phyloP scores from a whole-genome alignment of 1,284 basidiomycete species.

The Coniferiporia weirii region DNA sequence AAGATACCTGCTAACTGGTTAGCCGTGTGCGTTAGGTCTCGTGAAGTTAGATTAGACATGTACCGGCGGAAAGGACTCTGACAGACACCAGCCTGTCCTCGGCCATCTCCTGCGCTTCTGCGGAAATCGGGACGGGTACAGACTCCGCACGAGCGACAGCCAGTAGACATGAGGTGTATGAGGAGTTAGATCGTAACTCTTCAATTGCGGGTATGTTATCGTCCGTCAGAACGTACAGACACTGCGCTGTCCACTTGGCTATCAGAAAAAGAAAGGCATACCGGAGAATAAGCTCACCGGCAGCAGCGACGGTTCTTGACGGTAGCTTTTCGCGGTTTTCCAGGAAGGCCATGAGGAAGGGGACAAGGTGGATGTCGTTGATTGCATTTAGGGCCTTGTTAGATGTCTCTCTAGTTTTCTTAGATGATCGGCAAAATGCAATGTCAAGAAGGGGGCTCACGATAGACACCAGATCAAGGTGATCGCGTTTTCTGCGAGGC shows the following conservation, averaged over 20 bases:
- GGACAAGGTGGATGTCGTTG: conserved; percentile 70
- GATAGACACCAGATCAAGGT: conserved; percentile 90
- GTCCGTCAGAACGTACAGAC: conserved; percentile 85
- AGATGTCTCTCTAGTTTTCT: conserved; percentile 72
- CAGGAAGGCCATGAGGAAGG: conserved; percentile 83
- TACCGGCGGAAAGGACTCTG: conserved; percentile 69
- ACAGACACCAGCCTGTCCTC: conserved; percentile 52
- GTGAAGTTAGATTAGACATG: conserved; percentile 19
- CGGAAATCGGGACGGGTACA: conserved; percentile 16
- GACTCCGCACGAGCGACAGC: conserved; percentile 40
- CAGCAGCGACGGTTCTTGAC: conserved; percentile 65
- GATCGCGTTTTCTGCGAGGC: conserved; percentile 86
- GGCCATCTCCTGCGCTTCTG: conserved; percentile 31
- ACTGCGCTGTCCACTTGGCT: conserved; percentile 57
- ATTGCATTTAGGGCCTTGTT: conserved; percentile 86
- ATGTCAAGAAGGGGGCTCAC: conserved; percentile 44
- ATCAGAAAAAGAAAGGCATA: conserved; percentile 3
- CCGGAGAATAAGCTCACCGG: conserved; percentile 45
- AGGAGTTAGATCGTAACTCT: conserved; percentile 55
- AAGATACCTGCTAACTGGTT: conserved; percentile 52
- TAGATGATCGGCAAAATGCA: conserved; percentile 21
- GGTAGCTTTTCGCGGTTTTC: conserved; percentile 63
- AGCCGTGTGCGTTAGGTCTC: background rate
- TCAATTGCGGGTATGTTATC: conserved; percentile 71
- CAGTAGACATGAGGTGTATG: conserved; percentile 67